Evolutionary conservation across 2,329 filamentous ascomycete species (phyloP), one percentile per base, ranked within the genome.

Genomic region (Chaetomium olivaceum): DNA sequence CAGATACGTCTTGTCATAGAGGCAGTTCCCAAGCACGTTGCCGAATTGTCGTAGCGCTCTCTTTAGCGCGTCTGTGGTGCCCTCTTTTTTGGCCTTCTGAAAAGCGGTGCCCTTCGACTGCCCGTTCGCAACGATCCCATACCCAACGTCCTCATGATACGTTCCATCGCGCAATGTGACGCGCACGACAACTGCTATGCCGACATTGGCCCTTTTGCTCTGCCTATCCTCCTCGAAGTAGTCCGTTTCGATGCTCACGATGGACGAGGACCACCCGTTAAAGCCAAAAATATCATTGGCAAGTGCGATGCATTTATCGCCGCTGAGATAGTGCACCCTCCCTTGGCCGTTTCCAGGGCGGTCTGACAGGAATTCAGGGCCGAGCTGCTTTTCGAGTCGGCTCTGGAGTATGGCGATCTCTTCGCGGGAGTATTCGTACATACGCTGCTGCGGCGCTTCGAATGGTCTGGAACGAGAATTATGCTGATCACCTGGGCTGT

Each of bases 31-130:
- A 62, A 99, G 82, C 19, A 98, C 90, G 73, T 98, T 98, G 66
- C 95, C 95, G 78, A 99, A 99, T 69, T 89, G 97, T 66, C 94
- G 86, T 73, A 99, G 76, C 1, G 95, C 88, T 70, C 95, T 86
- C 79, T 99, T 99, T 75, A 99, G 76, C 1, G 89, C 95, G 79
- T 99, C 95, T 11, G 96, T 98, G 2, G 93, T 96, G 8, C 92
- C 96, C 80, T 98, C 93, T 77, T 99, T 99, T 81, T 98, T 99
- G 1, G 95, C 93, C 79, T 99, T 99, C 77, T 99, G 95, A 74
- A 98, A 99, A 0, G 94, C 95, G 60, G 91, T 90, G 3, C 93
- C 94, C 80, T 99, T 99, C 63, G 92, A 91, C 78, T 94, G 96
- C 77, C 90, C 92, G 74, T 99, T 99, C 77, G 98, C 94, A 72